Percentiles rank a stretch among this genome's conserved stretches.
These are phyloP conservation scores for Leishmania gerbilli DNA, from an alignment of 208 protist species.

Conservation along the genomic window DNA sequence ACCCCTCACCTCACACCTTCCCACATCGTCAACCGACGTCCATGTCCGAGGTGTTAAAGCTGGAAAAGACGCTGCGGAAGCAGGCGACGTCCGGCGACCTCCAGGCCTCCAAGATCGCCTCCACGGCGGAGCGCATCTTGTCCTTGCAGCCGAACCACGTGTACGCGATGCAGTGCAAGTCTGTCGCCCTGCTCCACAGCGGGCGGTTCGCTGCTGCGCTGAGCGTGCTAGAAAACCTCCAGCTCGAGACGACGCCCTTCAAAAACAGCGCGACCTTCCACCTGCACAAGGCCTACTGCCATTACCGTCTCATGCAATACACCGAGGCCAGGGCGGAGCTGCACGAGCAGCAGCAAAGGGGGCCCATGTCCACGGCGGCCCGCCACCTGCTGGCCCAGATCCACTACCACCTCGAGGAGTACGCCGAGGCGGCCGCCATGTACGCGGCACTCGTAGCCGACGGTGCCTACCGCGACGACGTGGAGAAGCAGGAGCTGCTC, in stretches of 20 bases:
- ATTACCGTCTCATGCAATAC: constrained; percentile 71
- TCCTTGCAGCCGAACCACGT: constrained; percentile 49
- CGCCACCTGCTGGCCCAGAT: constrained; percentile 81
- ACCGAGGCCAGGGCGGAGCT: constrained; percentile 54
- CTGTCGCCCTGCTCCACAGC: constrained; percentile 62
- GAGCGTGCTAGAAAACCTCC: constrained; percentile 50
- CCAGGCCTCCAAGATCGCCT: constrained; percentile 51
- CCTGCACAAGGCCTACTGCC: constrained; percentile 79
- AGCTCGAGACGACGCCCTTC: background rate
- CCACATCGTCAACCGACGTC: background rate
- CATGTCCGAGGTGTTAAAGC: constrained; percentile 70
- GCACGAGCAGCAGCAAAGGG: constrained; percentile 7
- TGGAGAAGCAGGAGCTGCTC: constrained; percentile 72
- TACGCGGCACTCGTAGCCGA: constrained; percentile 63
- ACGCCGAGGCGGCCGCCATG: constrained; percentile 55
- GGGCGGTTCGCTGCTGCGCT: constrained; percentile 74
- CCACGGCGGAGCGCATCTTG: constrained; percentile 72
- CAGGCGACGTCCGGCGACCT: constrained; percentile 40
- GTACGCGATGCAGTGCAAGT: constrained; percentile 68
- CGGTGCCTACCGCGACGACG: constrained; percentile 60
- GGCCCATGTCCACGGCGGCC: constrained; percentile 39
- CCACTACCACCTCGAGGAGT: constrained; percentile 86
- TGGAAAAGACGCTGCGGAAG: constrained; percentile 67
- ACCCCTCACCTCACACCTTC: background rate
- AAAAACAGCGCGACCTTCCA: constrained; percentile 20